Percentiles rank a stretch among this genome's conserved stretches.
Conservation (phyloP, 495 filamentous ascomycete species). For the Lichenothelia convexa region DNA sequence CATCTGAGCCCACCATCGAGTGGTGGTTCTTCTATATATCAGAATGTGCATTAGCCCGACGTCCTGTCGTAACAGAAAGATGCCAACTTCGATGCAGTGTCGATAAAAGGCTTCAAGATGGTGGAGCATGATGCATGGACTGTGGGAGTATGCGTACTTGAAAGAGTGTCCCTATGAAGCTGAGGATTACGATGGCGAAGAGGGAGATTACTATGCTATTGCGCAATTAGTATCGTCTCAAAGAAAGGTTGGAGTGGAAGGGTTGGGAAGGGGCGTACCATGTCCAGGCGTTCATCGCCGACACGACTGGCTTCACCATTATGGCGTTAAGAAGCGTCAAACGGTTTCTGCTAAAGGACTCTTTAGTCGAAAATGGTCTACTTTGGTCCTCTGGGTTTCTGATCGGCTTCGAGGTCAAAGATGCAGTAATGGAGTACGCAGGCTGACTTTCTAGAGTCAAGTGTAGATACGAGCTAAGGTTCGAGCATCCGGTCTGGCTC, state of each 20-base stretch:
- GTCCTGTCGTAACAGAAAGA: too few relatives aligned
- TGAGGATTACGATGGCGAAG: constrained; percentile 78
- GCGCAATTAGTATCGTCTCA: background rate
- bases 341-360: too few relatives aligned
- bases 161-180: constrained; percentile 63
- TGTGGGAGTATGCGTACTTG: constrained; percentile 29
- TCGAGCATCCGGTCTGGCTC: too few relatives aligned
- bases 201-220: constrained; percentile 67
- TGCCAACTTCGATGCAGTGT: too few relatives aligned
- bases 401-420: too few relatives aligned
- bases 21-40: constrained; percentile 48
- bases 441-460: too few relatives aligned
- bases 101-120: background rate
- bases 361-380: too few relatives aligned
- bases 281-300: constrained; percentile 81
- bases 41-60: too few relatives aligned
- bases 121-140: background rate
- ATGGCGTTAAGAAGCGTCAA: too few relatives aligned
- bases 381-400: too few relatives aligned
- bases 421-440: too few relatives aligned
- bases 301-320: constrained; percentile 89
- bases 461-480: too few relatives aligned
- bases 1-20: constrained; percentile 55
- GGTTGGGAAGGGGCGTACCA: constrained; percentile 37
- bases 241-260: background rate